Evolutionary conservation across 306 rosid genomes (phyloP).

Genomic region (Rubus parviflorus): DNA sequence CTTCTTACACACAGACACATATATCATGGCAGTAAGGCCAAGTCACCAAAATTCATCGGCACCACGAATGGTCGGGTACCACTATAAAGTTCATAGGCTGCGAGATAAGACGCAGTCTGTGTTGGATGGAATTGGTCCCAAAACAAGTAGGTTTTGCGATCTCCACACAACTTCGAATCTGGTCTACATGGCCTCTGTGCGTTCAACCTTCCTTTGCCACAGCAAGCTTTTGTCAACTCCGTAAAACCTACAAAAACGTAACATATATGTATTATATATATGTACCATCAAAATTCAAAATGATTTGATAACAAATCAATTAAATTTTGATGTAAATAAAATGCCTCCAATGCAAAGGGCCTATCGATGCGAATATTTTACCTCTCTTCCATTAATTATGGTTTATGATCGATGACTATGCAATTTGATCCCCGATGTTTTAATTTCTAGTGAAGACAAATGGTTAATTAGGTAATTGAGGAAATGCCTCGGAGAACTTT

Average conservation of each 20-base stretch:
- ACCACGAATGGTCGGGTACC: background rate
- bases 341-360: too few relatives aligned
- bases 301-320: background rate
- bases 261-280: background rate
- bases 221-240: conserved; percentile 43
- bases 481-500: too few relatives aligned
- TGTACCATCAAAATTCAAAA: background rate
- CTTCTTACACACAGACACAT: background rate
- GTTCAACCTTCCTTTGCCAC: conserved; percentile 44
- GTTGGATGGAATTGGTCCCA: conserved; percentile 68
- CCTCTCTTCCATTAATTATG: too few relatives aligned
- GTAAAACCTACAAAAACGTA: conserved; percentile 34
- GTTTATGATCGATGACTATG: too few relatives aligned
- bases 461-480: too few relatives aligned
- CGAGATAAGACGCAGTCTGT: conserved; percentile 24
- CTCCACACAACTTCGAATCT: conserved; percentile 16
- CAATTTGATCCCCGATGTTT: too few relatives aligned
- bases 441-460: too few relatives aligned
- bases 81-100: conserved; percentile 5
- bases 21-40: background rate
- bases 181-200: conserved; percentile 30
- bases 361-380: too few relatives aligned
- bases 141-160: conserved; percentile 33
- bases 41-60: conserved; percentile 41
- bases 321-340: background rate